Conservation (phyloP, 192 early-diverging fungal species). For the Geosiphon pyriformis region DNA sequence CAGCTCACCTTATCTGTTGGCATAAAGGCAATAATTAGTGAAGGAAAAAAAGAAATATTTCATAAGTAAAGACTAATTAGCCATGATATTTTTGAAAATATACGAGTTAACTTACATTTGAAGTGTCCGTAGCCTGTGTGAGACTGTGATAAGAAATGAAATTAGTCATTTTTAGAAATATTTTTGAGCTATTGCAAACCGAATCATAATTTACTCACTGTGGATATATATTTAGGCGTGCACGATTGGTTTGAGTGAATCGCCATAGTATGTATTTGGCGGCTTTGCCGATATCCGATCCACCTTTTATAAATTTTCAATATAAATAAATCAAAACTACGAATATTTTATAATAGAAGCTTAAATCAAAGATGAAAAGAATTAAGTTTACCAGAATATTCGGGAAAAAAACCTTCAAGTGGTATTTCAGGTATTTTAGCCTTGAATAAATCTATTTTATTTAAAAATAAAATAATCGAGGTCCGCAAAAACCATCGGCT, state of each 20-base stretch:
- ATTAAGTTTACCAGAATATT: slow-evolving; percentile 56
- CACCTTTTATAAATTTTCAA: no score
- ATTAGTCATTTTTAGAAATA: not conserved
- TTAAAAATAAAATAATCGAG: slow-evolving; percentile 89
- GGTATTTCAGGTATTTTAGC: slow-evolving; percentile 74
- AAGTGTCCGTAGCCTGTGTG: slow-evolving; percentile 89
- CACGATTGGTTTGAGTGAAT: slow-evolving; percentile 82
- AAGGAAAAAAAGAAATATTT: no score
- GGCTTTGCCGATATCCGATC: slow-evolving; percentile 73
- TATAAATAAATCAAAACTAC: no score
- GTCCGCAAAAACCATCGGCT: slow-evolving; percentile 90
- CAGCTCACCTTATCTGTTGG: no score
- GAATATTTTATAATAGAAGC: no score
- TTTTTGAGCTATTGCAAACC: no score
- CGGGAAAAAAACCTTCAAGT: slow-evolving; percentile 79
- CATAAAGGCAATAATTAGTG: no score
- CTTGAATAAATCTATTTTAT: slow-evolving; percentile 89
- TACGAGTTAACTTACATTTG: slow-evolving; percentile 51
- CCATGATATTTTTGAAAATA: no score
- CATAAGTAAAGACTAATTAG: no score
- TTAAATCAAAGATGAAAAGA: not conserved
- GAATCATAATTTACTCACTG: no score
- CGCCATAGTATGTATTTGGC: slow-evolving; percentile 85
- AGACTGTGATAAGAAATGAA: slow-evolving; percentile 52
- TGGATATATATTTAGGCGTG: slow-evolving; percentile 76